Conservation (phyloP, 441 rosid species). For the Syzygium syzygioides region DNA sequence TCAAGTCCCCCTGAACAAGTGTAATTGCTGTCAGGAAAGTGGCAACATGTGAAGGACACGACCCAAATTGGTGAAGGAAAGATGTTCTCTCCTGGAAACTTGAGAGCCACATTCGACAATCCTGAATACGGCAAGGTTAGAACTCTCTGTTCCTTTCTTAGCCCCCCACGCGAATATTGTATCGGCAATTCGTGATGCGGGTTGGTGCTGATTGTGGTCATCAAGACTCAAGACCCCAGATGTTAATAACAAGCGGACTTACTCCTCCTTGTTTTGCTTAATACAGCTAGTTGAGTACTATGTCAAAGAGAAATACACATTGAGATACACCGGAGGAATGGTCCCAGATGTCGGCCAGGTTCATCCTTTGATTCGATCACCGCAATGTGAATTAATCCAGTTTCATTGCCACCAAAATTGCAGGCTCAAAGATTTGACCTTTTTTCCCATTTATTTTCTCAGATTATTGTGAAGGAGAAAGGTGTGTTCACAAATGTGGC, state of each 20-base stretch:
- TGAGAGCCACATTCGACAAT: constrained; percentile 92
- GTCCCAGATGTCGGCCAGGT: constrained; percentile 99
- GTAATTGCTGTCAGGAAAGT: constrained; percentile 54
- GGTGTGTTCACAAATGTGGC: constrained; percentile 89
- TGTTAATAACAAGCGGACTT: not conserved
- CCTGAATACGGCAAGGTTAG: constrained; percentile 78
- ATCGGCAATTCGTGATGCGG: not conserved
- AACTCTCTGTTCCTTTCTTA: not conserved
- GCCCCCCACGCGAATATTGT: not conserved
- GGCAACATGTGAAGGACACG: constrained; percentile 97
- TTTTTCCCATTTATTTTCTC: not conserved
- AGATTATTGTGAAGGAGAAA: constrained; percentile 96
- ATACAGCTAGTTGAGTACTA: constrained; percentile 78
- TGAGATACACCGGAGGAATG: constrained; percentile 99
- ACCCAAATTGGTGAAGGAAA: constrained; percentile 83
- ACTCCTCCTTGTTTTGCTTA: not conserved
- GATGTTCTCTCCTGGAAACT: constrained; percentile 93
- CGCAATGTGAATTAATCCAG: not conserved
- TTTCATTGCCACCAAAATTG: not conserved
- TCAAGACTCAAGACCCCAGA: not conserved
- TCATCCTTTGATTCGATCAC: not conserved
- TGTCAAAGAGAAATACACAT: constrained; percentile 85
- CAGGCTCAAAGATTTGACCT: not conserved
- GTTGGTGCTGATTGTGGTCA: not conserved
- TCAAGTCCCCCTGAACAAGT: not conserved